phyloP scores from a whole-genome alignment of 331 rosid genomes.

The Pyracantha coccinea region DNA sequence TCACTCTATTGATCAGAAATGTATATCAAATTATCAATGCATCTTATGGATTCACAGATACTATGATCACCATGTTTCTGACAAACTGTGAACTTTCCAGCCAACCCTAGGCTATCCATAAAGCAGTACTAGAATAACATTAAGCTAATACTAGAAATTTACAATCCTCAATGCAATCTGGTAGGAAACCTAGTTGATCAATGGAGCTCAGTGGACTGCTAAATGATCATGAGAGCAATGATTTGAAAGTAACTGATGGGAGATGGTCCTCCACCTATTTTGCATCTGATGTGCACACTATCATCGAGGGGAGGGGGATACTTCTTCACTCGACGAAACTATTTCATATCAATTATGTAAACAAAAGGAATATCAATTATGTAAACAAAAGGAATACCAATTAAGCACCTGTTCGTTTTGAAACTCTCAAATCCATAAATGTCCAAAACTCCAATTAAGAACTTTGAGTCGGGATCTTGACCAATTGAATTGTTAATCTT shows the following conservation, averaged over 20 bases:
- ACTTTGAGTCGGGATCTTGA: constrained; percentile 81
- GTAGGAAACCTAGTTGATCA: background rate
- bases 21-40: background rate
- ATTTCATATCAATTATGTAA: constrained; percentile 19
- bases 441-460: constrained; percentile 88
- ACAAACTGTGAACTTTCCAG: background rate
- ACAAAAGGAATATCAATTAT: constrained; percentile 41
- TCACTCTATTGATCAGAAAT: background rate
- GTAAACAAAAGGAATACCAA: constrained; percentile 39
- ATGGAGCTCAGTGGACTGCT: background rate
- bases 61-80: background rate
- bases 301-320: background rate
- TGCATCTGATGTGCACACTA: no score
- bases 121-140: no score
- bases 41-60: background rate
- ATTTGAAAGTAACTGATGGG: no score
- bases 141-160: background rate
- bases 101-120: background rate
- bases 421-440: constrained; percentile 97
- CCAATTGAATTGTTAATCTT: constrained; percentile 80
- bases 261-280: no score
- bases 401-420: constrained; percentile 91
- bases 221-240: background rate
- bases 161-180: background rate
- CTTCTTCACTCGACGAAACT: constrained; percentile 6